phyloP scores from a whole-genome alignment of 2,329 filamentous ascomycete species.

The Curvularia lunata region DNA sequence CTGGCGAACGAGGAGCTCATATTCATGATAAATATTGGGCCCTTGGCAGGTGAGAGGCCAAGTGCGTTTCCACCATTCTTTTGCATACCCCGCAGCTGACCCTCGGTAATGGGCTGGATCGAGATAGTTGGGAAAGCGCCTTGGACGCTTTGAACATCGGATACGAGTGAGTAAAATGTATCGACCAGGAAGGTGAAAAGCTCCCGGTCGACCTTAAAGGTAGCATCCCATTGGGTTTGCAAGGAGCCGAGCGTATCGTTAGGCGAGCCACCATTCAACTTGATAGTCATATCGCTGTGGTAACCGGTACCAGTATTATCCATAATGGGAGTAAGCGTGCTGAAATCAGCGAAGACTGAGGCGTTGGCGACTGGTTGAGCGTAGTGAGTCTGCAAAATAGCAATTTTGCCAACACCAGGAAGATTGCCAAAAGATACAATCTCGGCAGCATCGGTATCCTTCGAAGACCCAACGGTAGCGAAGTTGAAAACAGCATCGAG shows the following conservation, averaged over 20 bases:
- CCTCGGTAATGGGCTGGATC: constrained; percentile 34
- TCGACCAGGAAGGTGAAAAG: constrained; percentile 29
- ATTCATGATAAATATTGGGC: constrained; percentile 32
- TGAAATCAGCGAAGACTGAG: constrained; percentile 33
- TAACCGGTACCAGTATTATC: constrained; percentile 31
- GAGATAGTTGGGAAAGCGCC: constrained; percentile 28
- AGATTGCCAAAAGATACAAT: constrained; percentile 23
- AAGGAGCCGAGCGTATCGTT: constrained; percentile 24
- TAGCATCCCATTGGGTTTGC: constrained; percentile 38
- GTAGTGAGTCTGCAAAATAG: constrained; percentile 33
- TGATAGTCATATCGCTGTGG: constrained; percentile 29
- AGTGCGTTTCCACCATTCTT: constrained; percentile 40
- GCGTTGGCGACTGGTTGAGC: constrained; percentile 29
- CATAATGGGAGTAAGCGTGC: constrained; percentile 28
- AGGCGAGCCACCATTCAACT: constrained; percentile 27
- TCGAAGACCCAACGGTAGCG: constrained; percentile 17
- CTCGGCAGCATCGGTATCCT: constrained; percentile 35
- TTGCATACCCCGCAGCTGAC: constrained; percentile 31
- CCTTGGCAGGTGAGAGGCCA: constrained; percentile 28
- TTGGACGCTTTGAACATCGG: constrained; percentile 17
- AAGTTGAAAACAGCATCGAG: constrained; percentile 19
- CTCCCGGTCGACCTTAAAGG: constrained; percentile 35
- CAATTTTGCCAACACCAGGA: constrained; percentile 27
- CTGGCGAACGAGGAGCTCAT: constrained; percentile 26
- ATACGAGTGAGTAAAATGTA: constrained; percentile 24